These are phyloP conservation scores for Nicotiana benthamiana DNA, from an alignment of 257 asterid genomes.

Conservation along the genomic window DNA sequence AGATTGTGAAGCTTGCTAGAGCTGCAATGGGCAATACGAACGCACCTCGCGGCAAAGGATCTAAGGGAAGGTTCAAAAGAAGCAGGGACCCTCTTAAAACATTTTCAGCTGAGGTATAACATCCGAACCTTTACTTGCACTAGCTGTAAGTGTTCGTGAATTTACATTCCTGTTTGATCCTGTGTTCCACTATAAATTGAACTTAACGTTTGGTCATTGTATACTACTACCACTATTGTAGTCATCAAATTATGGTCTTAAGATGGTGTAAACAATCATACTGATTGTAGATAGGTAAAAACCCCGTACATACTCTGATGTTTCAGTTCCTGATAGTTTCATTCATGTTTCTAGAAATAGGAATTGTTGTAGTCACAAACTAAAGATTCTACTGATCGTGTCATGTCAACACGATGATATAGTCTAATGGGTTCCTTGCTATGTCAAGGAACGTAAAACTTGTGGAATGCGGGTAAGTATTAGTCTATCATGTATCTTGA, in stretches of 20 bases:
- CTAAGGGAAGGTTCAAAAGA: slow-evolving; percentile 52
- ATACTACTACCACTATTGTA: background rate
- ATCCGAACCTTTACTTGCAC: background rate
- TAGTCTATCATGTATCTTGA: background rate
- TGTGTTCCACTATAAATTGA: background rate
- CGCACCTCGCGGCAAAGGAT: slow-evolving; percentile 43
- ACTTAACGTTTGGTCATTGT: background rate
- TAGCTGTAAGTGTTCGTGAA: background rate
- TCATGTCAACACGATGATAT: background rate
- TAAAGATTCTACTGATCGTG: background rate
- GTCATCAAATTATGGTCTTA: background rate
- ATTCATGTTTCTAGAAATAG: background rate
- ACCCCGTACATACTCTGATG: background rate
- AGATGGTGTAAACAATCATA: background rate
- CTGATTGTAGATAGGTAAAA: background rate
- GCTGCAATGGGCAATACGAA: slow-evolving; percentile 79
- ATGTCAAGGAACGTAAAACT: background rate
- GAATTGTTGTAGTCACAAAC: background rate
- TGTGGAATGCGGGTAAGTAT: background rate
- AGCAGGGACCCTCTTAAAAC: slow-evolving; percentile 77
- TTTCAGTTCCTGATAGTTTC: background rate
- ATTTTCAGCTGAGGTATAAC: slow-evolving; percentile 72
- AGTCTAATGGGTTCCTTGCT: background rate
- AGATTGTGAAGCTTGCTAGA: slow-evolving; percentile 83
- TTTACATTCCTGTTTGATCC: background rate